Conservation (phyloP, 2,329 filamentous ascomycete genomes). For the Eutypella sp. region DNA sequence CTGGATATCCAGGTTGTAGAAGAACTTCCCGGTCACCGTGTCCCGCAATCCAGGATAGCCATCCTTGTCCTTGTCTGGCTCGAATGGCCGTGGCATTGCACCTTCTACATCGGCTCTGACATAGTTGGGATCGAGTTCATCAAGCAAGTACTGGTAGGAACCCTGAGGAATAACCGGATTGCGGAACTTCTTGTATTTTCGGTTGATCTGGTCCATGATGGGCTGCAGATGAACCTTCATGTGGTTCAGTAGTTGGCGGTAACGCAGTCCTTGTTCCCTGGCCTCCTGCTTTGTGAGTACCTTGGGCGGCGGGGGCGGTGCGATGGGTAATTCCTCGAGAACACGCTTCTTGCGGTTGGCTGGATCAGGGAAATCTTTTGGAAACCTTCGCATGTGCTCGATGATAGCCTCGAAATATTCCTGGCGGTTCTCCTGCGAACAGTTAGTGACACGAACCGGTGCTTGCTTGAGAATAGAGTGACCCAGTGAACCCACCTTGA, state of each 20-base stretch:
- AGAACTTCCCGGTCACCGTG: slow-evolving; percentile 74
- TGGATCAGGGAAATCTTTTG: slow-evolving; percentile 81
- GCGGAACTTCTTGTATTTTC: slow-evolving; percentile 83
- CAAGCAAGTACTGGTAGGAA: slow-evolving; percentile 75
- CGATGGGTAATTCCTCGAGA: slow-evolving; percentile 70
- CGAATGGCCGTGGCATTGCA: slow-evolving; percentile 66
- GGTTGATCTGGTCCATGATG: slow-evolving; percentile 95
- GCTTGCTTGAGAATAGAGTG: not conserved
- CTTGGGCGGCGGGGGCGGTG: slow-evolving; percentile 65
- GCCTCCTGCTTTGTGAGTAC: slow-evolving; percentile 71
- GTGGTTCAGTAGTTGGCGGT: slow-evolving; percentile 77
- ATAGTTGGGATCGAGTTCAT: slow-evolving; percentile 72
- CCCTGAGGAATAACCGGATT: slow-evolving; percentile 69
- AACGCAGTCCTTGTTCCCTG: slow-evolving; percentile 73
- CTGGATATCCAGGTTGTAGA: slow-evolving; percentile 88
- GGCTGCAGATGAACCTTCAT: slow-evolving; percentile 87
- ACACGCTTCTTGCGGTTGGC: slow-evolving; percentile 81
- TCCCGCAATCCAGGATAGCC: slow-evolving; percentile 74
- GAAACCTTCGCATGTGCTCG: slow-evolving; percentile 71
- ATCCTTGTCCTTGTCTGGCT: slow-evolving; percentile 73
- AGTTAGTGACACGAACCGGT: slow-evolving; percentile 19
- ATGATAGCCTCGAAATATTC: slow-evolving; percentile 77
- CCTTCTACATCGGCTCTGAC: slow-evolving; percentile 53
- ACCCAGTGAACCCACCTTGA: slow-evolving; percentile 43
- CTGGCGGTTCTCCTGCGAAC: slow-evolving; percentile 52